These are phyloP conservation scores for Phaffia rhodozyma DNA, from an alignment of 1,284 basidiomycete genomes.

Conservation along the genomic window DNA sequence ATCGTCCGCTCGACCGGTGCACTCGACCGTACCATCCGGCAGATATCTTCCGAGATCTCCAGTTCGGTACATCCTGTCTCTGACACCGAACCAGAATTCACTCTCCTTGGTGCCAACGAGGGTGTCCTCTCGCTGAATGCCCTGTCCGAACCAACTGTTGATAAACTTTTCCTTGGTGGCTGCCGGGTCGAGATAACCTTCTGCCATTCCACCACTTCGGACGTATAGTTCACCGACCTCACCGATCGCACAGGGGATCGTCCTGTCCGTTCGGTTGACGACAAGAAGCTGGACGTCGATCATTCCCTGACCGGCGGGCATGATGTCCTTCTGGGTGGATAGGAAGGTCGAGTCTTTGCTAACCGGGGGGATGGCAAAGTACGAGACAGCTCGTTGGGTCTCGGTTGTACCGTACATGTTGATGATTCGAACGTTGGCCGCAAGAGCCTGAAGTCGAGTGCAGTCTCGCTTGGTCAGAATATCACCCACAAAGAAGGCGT, in stretches of 20 bases:
- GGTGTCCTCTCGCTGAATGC: constrained; percentile 52
- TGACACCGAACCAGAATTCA: constrained; percentile 89
- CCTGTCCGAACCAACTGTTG: constrained; percentile 70
- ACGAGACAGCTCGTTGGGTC: constrained; percentile 96
- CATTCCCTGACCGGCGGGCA: constrained; percentile 97
- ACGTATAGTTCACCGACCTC: constrained; percentile 99
- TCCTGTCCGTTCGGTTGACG: constrained; percentile 84
- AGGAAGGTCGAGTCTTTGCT: constrained; percentile 79
- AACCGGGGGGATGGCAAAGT: constrained; percentile 85
- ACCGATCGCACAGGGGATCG: constrained; percentile 81
- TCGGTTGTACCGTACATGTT: constrained; percentile 99
- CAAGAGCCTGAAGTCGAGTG: constrained; percentile 83
- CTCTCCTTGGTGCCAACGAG: constrained; percentile 48
- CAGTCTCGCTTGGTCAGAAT: constrained; percentile 98
- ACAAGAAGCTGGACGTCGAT: constrained; percentile 94
- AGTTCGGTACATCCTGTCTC: constrained; percentile 95
- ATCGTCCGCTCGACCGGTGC: constrained; percentile 93
- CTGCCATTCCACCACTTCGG: constrained; percentile 86
- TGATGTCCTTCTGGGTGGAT: constrained; percentile 90
- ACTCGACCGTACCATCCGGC: constrained; percentile 88
- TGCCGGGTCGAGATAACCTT: constrained; percentile 80
- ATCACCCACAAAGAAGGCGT: constrained; percentile 99
- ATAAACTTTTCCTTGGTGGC: constrained; percentile 87
- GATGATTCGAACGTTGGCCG: constrained; percentile 83
- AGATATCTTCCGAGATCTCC: constrained; percentile 93